Percentiles rank a stretch among this genome's conserved stretches.
Evolutionary conservation across 805 yeast genomes (phyloP).

Genomic region (Sugiyamaella mastotermitis): DNA sequence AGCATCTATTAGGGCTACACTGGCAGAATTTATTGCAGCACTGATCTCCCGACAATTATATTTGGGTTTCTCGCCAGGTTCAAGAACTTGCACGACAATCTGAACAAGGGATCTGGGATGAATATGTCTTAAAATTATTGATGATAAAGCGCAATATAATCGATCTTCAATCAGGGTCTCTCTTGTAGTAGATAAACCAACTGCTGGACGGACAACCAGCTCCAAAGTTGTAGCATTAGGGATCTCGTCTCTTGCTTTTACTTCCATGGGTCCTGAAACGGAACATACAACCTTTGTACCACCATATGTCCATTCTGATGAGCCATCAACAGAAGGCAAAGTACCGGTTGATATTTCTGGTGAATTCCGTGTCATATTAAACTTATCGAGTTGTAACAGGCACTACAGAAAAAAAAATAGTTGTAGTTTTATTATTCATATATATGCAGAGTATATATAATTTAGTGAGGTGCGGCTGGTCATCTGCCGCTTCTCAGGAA

Average conservation of each 20-base stretch:
- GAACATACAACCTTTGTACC: constrained; percentile 60
- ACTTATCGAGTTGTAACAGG: no score
- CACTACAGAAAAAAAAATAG: no score
- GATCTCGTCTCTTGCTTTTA: constrained; percentile 72
- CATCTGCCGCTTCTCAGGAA: no score
- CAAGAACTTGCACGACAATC: constrained; percentile 58
- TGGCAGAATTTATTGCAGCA: constrained; percentile 66
- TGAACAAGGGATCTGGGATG: constrained; percentile 80
- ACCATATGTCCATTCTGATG: constrained; percentile 52
- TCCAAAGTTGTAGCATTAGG: constrained; percentile 77
- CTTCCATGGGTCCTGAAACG: constrained; percentile 88
- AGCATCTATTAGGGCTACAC: constrained; percentile 73
- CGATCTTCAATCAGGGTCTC: constrained; percentile 74
- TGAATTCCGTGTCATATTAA: no score
- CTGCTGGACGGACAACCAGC: constrained; percentile 68
- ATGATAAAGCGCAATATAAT: constrained; percentile 52
- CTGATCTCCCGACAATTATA: constrained; percentile 47
- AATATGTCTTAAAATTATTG: constrained; percentile 52
- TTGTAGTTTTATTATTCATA: no score
- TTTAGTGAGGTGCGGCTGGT: no score
- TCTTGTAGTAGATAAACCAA: constrained; percentile 65
- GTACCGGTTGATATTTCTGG: constrained; percentile 25
- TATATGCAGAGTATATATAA: no score
- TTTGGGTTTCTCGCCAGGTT: constrained; percentile 41
- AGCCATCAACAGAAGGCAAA: constrained; percentile 71